These are phyloP conservation scores for Nigrospora osmanthi DNA, from an alignment of 2,329 filamentous ascomycete genomes.

Conservation along the genomic window DNA sequence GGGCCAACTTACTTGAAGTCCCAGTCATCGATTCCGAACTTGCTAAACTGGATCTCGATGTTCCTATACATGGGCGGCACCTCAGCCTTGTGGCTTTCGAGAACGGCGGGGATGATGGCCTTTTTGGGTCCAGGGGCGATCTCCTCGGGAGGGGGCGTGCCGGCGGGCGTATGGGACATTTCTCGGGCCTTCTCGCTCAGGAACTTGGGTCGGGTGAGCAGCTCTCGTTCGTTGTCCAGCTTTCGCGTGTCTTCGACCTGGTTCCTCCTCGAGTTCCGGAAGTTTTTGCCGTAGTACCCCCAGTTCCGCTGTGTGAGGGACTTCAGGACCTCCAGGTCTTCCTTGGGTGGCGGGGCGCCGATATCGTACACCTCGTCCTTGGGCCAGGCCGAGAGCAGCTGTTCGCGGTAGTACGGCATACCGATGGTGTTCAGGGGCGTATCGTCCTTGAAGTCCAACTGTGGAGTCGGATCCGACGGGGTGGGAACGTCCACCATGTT, in stretches of 20 bases:
- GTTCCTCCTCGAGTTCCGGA: constrained; percentile 66
- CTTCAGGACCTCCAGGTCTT: constrained; percentile 63
- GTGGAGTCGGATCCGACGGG: constrained; percentile 45
- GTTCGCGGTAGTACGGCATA: constrained; percentile 88
- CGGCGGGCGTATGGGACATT: constrained; percentile 37
- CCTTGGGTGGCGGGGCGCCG: constrained; percentile 69
- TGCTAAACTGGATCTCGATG: constrained; percentile 98
- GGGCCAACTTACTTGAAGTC: constrained; percentile 68
- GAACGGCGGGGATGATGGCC: constrained; percentile 57
- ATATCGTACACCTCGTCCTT: constrained; percentile 76
- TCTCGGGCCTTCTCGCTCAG: constrained; percentile 87
- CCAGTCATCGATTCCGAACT: constrained; percentile 98
- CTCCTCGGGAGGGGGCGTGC: constrained; percentile 32
- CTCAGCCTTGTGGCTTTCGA: constrained; percentile 71
- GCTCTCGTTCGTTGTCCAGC: constrained; percentile 44
- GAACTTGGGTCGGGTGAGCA: constrained; percentile 77
- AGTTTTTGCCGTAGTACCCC: constrained; percentile 72
- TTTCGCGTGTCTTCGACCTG: constrained; percentile 70
- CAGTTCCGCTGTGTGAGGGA: constrained; percentile 66
- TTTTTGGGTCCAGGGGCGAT: constrained; percentile 51
- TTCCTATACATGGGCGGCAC: constrained; percentile 85
- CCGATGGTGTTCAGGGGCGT: constrained; percentile 78
- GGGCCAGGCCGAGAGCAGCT: constrained; percentile 83
- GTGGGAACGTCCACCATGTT: constrained; percentile 73
- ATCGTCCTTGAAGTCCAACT: constrained; percentile 63